A percentile compares a stretch with the other conserved stretches of the same genome.
Conservation (phyloP, 2,329 filamentous ascomycete species). For the Pyricularia pennisetigena region DNA sequence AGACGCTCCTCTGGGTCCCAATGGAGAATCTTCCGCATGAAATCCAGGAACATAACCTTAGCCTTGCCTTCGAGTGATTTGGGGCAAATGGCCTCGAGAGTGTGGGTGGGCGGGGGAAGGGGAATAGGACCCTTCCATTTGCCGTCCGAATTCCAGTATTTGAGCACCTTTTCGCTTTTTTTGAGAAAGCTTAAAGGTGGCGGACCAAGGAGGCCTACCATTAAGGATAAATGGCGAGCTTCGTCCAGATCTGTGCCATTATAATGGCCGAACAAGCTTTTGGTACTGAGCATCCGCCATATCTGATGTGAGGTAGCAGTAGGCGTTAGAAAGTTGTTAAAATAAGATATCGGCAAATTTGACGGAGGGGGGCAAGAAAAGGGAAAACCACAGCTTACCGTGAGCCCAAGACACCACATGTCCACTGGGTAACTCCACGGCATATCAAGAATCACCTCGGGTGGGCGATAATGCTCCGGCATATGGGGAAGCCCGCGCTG, state of each 20-base stretch:
- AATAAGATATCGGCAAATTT: no score
- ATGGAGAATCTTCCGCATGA: background rate
- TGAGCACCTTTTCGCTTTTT: background rate
- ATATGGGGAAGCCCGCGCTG: background rate
- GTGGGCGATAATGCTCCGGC: background rate
- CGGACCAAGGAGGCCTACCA: background rate
- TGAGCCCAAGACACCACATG: background rate
- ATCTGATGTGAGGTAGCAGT: no score
- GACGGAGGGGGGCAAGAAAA: no score
- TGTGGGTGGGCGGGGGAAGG: background rate
- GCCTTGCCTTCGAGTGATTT: background rate
- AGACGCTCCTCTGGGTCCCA: background rate
- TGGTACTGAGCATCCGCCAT: background rate
- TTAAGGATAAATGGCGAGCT: background rate
- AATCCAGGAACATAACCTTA: background rate
- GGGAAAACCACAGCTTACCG: background rate
- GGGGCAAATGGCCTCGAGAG: background rate
- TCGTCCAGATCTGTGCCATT: background rate
- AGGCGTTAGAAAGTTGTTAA: no score
- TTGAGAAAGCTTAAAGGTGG: background rate
- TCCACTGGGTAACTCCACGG: background rate
- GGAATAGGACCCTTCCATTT: background rate
- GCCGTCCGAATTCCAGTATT: background rate
- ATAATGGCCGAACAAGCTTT: background rate
- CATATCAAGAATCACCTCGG: background rate